Percentiles rank a stretch among this genome's conserved stretches.
Evolutionary conservation across 2,329 filamentous ascomycete species (phyloP).

Genomic region (Epichloe uncinata): DNA sequence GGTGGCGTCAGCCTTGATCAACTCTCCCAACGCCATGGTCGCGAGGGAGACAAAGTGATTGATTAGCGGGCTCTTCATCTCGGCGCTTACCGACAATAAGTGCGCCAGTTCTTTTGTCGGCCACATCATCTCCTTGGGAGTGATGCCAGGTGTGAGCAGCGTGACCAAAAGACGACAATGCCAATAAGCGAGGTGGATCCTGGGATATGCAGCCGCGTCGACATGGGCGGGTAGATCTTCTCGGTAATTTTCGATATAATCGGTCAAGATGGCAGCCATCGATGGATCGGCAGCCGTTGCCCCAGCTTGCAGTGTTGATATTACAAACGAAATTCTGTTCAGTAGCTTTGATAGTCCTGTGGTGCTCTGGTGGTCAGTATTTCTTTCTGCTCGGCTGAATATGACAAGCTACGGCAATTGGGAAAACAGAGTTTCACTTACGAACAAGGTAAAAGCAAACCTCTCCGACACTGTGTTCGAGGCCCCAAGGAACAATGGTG

Average conservation of each 20-base stretch:
- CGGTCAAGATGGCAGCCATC: slow-evolving; percentile 21
- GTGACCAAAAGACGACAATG: slow-evolving; percentile 53
- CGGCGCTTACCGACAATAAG: slow-evolving; percentile 42
- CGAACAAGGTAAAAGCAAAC: slow-evolving; percentile 50
- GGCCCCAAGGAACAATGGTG: slow-evolving; percentile 44
- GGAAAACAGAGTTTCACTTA: slow-evolving; percentile 24
- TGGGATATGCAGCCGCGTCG: slow-evolving; percentile 35
- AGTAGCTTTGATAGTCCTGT: slow-evolving; percentile 45
- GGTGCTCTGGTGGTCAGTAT: not conserved
- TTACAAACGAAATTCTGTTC: slow-evolving; percentile 24
- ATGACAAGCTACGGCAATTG: not conserved
- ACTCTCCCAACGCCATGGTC: slow-evolving; percentile 46
- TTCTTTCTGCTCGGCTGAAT: not conserved
- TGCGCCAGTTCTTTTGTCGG: slow-evolving; percentile 44
- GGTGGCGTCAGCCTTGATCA: slow-evolving; percentile 40
- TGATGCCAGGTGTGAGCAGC: slow-evolving; percentile 42
- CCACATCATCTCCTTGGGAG: slow-evolving; percentile 44
- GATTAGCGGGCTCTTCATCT: slow-evolving; percentile 47
- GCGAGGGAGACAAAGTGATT: slow-evolving; percentile 53
- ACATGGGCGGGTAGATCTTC: slow-evolving; percentile 47
- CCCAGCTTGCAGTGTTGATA: slow-evolving; percentile 22
- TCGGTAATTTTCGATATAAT: slow-evolving; percentile 46
- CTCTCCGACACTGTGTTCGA: slow-evolving; percentile 48
- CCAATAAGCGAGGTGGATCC: slow-evolving; percentile 57
- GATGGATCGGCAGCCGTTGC: slow-evolving; percentile 20